Evolutionary conservation across 2,329 filamentous ascomycete species (phyloP), one percentile per base, ranked within the genome.

Genomic region (Pyrenophora graminea): DNA sequence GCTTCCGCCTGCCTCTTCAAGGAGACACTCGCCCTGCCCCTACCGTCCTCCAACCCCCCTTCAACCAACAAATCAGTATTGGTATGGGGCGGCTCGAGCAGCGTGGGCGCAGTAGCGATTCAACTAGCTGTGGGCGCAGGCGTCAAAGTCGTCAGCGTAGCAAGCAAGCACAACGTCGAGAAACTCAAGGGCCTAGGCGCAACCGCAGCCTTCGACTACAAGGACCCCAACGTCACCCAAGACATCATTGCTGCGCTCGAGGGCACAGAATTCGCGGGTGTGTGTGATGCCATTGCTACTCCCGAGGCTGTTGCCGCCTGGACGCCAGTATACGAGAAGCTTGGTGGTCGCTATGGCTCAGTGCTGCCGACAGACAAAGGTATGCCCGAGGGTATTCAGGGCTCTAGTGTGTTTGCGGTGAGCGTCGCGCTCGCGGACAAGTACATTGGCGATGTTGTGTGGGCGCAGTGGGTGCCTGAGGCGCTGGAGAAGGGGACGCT

Each of bases 11-110:
- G 71, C 21, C 72, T 80, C 12, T 79, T 75, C 67, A 68, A 70
- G 17, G 64, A 70, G 33, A 63, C 71, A 33, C 70, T 79, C 8
- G 71, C 65, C 7, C 68, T 79, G 4, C 68, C 74, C 0, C 61
- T 69, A 31, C 76, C 77, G 0, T 66, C 62, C 21, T 56, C 70
- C 10, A 63, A 60, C 39, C 53, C 69, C 6, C 60, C 68, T 19
- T 65, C 67, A 37, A 56, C 49, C 2, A 56, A 54, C 25, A 77
- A 77, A 61, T 72, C 71, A 4, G 63, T 79, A 10, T 58, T 83
- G 4, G 63, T 83, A 12, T 83, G 79, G 77, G 81, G 81, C n/a
- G 82, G 80, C 0, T 74, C 77, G 2, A 64, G 62, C 53, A 68
- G 63, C 30, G 64, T 80, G 12, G 67, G 79, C 18, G 75, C 77